Evolutionary conservation across 2,329 filamentous ascomycete species (phyloP).

Genomic region (Ceratocystis huliohia): DNA sequence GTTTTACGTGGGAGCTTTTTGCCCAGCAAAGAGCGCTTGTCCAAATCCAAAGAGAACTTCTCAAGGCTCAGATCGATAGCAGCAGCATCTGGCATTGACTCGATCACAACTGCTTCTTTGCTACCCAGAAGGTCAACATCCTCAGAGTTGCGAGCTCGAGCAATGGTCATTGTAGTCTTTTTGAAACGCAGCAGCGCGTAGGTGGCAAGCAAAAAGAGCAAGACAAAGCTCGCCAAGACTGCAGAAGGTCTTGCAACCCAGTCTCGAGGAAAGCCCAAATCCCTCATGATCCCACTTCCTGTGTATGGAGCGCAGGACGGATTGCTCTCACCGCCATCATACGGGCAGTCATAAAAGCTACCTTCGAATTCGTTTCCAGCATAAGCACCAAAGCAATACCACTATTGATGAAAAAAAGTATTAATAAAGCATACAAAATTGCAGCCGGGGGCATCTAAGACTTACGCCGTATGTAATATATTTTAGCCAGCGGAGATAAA

Average conservation of each 20-base stretch:
- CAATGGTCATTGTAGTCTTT: slow-evolving; percentile 56
- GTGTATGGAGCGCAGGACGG: slow-evolving; percentile 57
- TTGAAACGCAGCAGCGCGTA: slow-evolving; percentile 50
- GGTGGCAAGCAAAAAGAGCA: slow-evolving; percentile 50
- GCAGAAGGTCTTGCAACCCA: slow-evolving; percentile 59
- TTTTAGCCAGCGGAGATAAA: slow-evolving; percentile 70
- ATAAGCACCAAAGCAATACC: slow-evolving; percentile 59
- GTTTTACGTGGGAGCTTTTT: slow-evolving; percentile 41
- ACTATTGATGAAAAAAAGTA: slow-evolving; percentile 31
- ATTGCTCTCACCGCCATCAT: slow-evolving; percentile 46
- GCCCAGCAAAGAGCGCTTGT: slow-evolving; percentile 44
- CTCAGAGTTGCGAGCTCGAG: slow-evolving; percentile 41
- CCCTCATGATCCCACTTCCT: slow-evolving; percentile 55
- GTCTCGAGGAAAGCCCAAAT: slow-evolving; percentile 51
- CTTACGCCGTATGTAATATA: slow-evolving; percentile 48
- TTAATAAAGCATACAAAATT: neutral
- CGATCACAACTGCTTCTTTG: slow-evolving; percentile 53
- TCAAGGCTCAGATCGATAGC: slow-evolving; percentile 54
- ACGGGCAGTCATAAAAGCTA: slow-evolving; percentile 61
- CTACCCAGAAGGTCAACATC: slow-evolving; percentile 49
- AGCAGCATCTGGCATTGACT: slow-evolving; percentile 40
- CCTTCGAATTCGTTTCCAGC: slow-evolving; percentile 60
- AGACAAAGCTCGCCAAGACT: slow-evolving; percentile 46
- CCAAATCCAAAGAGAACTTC: slow-evolving; percentile 49
- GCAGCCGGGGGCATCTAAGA: slow-evolving; percentile 4